These are phyloP conservation scores for Leptoxyphium fumago DNA, from an alignment of 2,329 filamentous ascomycete species.

Conservation along the genomic window DNA sequence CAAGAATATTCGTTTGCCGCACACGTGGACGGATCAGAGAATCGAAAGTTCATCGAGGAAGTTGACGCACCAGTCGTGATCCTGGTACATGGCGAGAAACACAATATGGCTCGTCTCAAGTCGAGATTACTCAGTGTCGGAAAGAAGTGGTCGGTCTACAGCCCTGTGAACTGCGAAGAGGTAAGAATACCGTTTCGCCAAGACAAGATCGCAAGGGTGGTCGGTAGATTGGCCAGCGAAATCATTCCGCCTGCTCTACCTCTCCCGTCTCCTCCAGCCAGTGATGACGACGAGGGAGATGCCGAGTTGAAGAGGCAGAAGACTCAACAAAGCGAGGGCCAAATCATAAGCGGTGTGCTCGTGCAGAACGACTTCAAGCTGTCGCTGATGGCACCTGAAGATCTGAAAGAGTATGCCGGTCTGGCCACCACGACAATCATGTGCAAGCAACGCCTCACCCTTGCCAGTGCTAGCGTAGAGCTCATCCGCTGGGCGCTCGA, in stretches of 20 bases:
- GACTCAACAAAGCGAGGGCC: slow-evolving; percentile 14
- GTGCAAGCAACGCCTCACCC: slow-evolving; percentile 78
- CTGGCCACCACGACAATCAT: slow-evolving; percentile 86
- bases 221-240: slow-evolving; percentile 70
- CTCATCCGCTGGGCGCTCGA: slow-evolving; percentile 89
- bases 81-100: slow-evolving; percentile 88
- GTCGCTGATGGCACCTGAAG: slow-evolving; percentile 90
- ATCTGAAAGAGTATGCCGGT: slow-evolving; percentile 91
- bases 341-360: slow-evolving; percentile 73
- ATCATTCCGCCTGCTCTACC: slow-evolving; percentile 48
- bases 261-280: slow-evolving; percentile 19
- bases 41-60: slow-evolving; percentile 92
- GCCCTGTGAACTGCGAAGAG: slow-evolving; percentile 87
- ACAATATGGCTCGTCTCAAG: slow-evolving; percentile 95
- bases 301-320: slow-evolving; percentile 13
- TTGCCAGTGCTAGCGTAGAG: slow-evolving; percentile 79
- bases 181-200: slow-evolving; percentile 88
- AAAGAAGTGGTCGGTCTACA: slow-evolving; percentile 80
- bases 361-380: slow-evolving; percentile 98
- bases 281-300: slow-evolving; percentile 29
- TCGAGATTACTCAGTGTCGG: slow-evolving; percentile 91
- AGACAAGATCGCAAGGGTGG: slow-evolving; percentile 91
- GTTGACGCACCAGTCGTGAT: slow-evolving; percentile 87
- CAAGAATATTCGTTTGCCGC: slow-evolving; percentile 93
- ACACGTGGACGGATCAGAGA: slow-evolving; percentile 91